Base-by-base conservation (phyloP, 2,329 filamentous ascomycete genomes). In the Monilinia laxa region DNA sequence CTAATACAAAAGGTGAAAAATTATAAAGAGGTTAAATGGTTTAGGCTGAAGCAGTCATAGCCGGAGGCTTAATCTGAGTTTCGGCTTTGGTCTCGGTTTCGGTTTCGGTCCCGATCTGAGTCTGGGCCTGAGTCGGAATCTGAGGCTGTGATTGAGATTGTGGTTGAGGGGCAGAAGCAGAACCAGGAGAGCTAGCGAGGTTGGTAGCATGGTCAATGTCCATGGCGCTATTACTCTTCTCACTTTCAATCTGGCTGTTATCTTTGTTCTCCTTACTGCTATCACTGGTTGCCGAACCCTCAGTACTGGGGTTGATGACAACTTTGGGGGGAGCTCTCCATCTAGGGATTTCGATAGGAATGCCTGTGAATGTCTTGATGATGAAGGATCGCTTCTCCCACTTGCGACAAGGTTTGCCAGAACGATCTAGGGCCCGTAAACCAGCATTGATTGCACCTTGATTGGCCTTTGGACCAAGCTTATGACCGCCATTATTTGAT, bases 361-460 rank as follows among this genome's bases (percentile, higher is more conserved):
- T 85, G 64, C 94, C 94, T 0, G 94, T 97, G 77, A 98, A 98
- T 78, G 90, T 96, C 83, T 96, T 97, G 73, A 98, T 82, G 59
- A 83, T 84, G 77, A 98, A 92, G 66, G 88, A 85, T 70, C 92
- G 92, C 78, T 89, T 91, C 76, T 87, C 84, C 95, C 95, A 99
- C 77, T 89, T 93, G 71, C 94, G 91, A 79, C 93, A 97, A 12
- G 95, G 93, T 75, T 94, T 91, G 72, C 94, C 94, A 10, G 90
- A 90, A 69, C 94, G 89, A 79, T 99, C 95, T 71, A 99, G 90
- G 16, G 95, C 94, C 65, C 95, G 92, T 60, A 99, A 88, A 63
- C 92, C 92, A 65, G 95, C 95, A 77, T 99, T 99, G 83, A 99
- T 99, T 68, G 94, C 94, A 70, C 95, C 95, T 75, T 94, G 91